Conservation (phyloP, 23 red algal species). For the Gracilaria domingensis region DNA sequence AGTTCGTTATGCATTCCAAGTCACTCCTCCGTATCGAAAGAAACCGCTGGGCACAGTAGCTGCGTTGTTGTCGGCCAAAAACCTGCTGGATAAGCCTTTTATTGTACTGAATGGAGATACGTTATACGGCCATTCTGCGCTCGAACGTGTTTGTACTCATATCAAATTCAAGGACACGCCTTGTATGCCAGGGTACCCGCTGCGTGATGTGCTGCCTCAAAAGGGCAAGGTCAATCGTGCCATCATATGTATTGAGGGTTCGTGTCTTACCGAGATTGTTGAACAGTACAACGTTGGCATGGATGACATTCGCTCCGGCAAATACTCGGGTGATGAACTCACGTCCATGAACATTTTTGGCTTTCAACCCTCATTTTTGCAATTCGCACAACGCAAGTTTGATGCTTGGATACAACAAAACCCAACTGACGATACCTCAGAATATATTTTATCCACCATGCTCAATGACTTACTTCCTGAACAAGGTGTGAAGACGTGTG, state of each 20-base stretch:
- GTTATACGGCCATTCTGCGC: conserved; percentile 81
- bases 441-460: conserved; percentile 97
- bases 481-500: conserved; percentile 54
- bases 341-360: conserved; percentile 97
- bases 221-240: conserved; percentile 86
- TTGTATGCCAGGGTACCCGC: conserved; percentile 92
- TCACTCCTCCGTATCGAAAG: conserved; percentile 73
- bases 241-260: conserved; percentile 65
- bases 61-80: conserved; percentile 79
- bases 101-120: conserved; percentile 93
- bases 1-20: conserved; percentile 75
- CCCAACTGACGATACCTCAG: conserved; percentile 53
- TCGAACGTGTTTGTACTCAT: conserved; percentile 74
- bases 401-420: conserved; percentile 52
- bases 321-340: conserved; percentile 90
- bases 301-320: conserved; percentile 75
- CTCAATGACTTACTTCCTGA: conserved; percentile 93
- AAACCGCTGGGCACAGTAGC: conserved; percentile 95
- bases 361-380: conserved; percentile 69
- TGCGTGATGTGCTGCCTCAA: conserved; percentile 85
- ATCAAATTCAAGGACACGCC: conserved; percentile 54
- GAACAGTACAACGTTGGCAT: conserved; percentile 91
- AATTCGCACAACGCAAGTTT: conserved; percentile 77
- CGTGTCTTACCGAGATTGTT: conserved; percentile 75
- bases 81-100: conserved; percentile 67